These are phyloP conservation scores for Mortierella sp. DNA, from an alignment of 371 early-diverging fungal genomes.

Conservation along the genomic window DNA sequence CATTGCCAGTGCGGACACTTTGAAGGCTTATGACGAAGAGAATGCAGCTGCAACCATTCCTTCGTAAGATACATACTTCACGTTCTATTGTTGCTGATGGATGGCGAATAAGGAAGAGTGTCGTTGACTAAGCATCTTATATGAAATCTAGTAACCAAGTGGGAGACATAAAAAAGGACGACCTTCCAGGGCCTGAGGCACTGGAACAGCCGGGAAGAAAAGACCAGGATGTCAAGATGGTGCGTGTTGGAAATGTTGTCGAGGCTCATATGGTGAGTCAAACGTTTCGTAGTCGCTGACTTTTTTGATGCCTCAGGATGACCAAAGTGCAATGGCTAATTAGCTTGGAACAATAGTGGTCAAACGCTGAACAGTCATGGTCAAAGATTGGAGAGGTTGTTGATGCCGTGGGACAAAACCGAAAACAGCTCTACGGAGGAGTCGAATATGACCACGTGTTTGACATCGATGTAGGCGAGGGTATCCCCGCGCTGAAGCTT, in stretches of 20 bases:
- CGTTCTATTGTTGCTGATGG: too few species aligned
- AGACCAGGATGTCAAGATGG: slow-evolving; percentile 93
- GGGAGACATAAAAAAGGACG: slow-evolving; percentile 86
- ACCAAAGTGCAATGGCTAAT: too few species aligned
- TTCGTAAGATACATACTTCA: too few species aligned
- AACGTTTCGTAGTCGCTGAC: not conserved
- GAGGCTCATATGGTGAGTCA: slow-evolving; percentile 81
- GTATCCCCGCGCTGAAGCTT: slow-evolving; percentile 84
- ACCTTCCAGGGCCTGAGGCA: slow-evolving; percentile 84
- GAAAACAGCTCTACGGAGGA: slow-evolving; percentile 86
- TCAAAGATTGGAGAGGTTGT: slow-evolving; percentile 95
- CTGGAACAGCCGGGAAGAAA: slow-evolving; percentile 76
- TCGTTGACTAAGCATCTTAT: too few species aligned
- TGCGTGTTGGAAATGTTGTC: slow-evolving; percentile 74
- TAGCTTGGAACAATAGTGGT: too few species aligned
- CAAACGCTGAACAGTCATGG: slow-evolving; percentile 74
- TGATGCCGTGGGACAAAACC: slow-evolving; percentile 82
- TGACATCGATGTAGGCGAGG: slow-evolving; percentile 93
- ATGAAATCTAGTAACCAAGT: slow-evolving; percentile 87
- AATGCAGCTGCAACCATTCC: slow-evolving; percentile 82
- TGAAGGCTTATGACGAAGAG: slow-evolving; percentile 76
- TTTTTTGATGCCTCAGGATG: too few species aligned
- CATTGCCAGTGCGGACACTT: slow-evolving; percentile 65
- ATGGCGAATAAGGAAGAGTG: too few species aligned
- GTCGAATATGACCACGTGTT: slow-evolving; percentile 98